phyloP scores from a whole-genome alignment of 257 asterid species.

The Gentiana straminea region DNA sequence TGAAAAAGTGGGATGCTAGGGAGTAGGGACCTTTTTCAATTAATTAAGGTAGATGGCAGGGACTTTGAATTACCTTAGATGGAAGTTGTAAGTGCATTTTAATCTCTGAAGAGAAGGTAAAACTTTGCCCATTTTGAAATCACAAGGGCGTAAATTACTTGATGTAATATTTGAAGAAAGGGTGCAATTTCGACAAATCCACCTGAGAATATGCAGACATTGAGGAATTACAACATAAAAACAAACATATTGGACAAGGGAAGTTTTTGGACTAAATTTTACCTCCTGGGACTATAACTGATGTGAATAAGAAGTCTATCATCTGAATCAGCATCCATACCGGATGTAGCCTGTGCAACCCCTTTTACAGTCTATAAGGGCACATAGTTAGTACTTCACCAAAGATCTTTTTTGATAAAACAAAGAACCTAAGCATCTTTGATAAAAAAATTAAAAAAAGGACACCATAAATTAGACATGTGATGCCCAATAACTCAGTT shows the following conservation, averaged over 20 bases:
- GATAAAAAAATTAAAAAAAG: neutral
- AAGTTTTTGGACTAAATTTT: slow-evolving; percentile 12
- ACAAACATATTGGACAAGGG: slow-evolving; percentile 5
- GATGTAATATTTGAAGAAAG: slow-evolving; percentile 60
- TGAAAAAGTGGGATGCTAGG: neutral
- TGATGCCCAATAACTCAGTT: too few relatives aligned
- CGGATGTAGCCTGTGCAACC: slow-evolving; percentile 66
- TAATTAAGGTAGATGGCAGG: too few relatives aligned
- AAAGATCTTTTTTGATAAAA: neutral
- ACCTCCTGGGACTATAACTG: slow-evolving; percentile 90
- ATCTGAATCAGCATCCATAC: slow-evolving; percentile 38
- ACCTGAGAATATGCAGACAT: slow-evolving; percentile 33
- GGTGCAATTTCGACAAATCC: slow-evolving; percentile 87
- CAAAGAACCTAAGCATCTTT: neutral
- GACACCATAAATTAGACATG: too few relatives aligned
- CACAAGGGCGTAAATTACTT: slow-evolving; percentile 75
- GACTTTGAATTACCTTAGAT: slow-evolving; percentile 37
- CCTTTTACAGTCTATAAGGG: slow-evolving; percentile 62
- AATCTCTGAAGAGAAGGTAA: slow-evolving; percentile 68
- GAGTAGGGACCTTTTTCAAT: neutral
- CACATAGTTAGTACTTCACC: slow-evolving; percentile 7
- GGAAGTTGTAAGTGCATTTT: slow-evolving; percentile 73
- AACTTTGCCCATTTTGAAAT: slow-evolving; percentile 85
- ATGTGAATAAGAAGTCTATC: slow-evolving; percentile 80
- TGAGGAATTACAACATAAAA: neutral